Evolutionary conservation across 345 rosid species (phyloP).

Genomic region (Ailanthus altissimus): DNA sequence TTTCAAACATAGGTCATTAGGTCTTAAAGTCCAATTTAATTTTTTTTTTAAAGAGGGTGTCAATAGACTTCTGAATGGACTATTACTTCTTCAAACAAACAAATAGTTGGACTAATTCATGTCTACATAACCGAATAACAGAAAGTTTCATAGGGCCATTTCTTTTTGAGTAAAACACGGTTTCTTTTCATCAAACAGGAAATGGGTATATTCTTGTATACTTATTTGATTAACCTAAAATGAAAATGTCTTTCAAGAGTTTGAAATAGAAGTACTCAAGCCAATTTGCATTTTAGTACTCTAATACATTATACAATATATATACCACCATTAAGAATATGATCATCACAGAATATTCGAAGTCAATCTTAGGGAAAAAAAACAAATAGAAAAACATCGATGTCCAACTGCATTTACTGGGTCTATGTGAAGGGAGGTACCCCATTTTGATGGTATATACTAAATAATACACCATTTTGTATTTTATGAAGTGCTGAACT

Average conservation of each 20-base stretch:
- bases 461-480: background rate
- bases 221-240: background rate
- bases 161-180: slow-evolving; percentile 26
- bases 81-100: background rate
- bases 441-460: background rate
- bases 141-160: background rate
- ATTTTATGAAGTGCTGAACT: background rate
- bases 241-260: background rate
- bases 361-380: slow-evolving; percentile 20
- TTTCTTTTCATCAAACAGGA: background rate
- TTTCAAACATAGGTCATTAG: background rate
- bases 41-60: background rate
- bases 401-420: background rate
- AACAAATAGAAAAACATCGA: background rate
- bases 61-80: slow-evolving; percentile 6
- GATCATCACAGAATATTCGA: slow-evolving; percentile 17
- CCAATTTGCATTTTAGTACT: background rate
- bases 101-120: slow-evolving; percentile 17
- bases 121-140: background rate
- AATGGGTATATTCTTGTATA: background rate
- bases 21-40: background rate
- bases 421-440: background rate
- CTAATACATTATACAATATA: background rate
- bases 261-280: background rate
- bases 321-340: background rate